Percentiles rank a stretch among this genome's conserved stretches.
Evolutionary conservation across 2,329 filamentous ascomycete genomes (phyloP).

Genomic region (Venturia effusa): DNA sequence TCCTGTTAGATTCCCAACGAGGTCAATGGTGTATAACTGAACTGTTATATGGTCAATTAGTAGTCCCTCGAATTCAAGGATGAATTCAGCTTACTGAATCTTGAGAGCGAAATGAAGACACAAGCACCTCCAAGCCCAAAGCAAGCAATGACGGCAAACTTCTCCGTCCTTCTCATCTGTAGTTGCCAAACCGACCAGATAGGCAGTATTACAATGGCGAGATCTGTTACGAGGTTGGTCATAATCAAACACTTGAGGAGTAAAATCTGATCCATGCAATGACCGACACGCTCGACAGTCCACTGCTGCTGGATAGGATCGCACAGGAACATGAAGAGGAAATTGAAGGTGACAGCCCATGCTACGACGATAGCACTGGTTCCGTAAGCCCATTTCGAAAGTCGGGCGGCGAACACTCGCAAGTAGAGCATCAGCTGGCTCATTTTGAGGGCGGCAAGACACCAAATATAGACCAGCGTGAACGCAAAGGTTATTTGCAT

Average conservation of each 20-base stretch:
- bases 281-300: neutral
- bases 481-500: neutral
- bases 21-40: neutral
- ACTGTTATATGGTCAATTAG: neutral
- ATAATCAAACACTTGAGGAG: neutral
- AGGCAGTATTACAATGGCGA: neutral
- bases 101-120: neutral
- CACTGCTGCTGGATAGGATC: neutral
- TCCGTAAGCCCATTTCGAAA: neutral
- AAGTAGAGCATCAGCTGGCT: neutral
- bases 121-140: neutral
- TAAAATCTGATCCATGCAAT: neutral
- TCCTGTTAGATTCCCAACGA: neutral
- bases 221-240: neutral
- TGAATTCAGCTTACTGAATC: neutral
- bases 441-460: neutral
- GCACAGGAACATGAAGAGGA: neutral
- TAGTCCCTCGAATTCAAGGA: neutral
- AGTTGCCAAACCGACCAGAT: neutral
- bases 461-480: neutral
- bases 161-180: neutral
- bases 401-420: neutral
- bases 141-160: neutral
- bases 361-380: neutral
- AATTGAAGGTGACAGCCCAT: neutral